Conservation (phyloP, 2,329 filamentous ascomycete species). For the Paraphaeosphaeria sporulosa region DNA sequence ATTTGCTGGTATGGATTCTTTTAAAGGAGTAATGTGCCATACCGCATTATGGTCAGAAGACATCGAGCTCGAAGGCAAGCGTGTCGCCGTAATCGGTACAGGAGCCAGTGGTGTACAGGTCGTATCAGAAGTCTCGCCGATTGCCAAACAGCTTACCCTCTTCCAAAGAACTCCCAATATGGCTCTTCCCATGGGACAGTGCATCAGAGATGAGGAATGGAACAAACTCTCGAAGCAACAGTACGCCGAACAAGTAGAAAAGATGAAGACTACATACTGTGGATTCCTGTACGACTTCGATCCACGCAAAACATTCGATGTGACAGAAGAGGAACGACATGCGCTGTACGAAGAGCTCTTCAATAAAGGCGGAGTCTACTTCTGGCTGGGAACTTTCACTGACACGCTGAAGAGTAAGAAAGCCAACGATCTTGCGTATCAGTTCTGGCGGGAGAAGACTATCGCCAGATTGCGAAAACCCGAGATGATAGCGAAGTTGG, state of each 20-base stretch:
- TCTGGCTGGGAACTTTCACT: not conserved
- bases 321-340: slow-evolving; percentile 46
- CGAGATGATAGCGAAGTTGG: slow-evolving; percentile 38
- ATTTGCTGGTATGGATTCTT: slow-evolving; percentile 63
- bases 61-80: slow-evolving; percentile 62
- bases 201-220: slow-evolving; percentile 16
- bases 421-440: not conserved
- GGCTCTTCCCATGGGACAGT: slow-evolving; percentile 62
- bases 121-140: slow-evolving; percentile 62
- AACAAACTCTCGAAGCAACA: slow-evolving; percentile 6
- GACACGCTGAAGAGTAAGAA: not conserved
- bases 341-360: slow-evolving; percentile 48
- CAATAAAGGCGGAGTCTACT: slow-evolving; percentile 31
- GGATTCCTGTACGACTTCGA: slow-evolving; percentile 65
- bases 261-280: slow-evolving; percentile 14
- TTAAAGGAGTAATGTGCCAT: slow-evolving; percentile 64
- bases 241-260: slow-evolving; percentile 23
- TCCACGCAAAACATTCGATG: slow-evolving; percentile 54
- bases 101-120: slow-evolving; percentile 69
- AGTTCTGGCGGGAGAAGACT: not conserved
- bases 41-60: slow-evolving; percentile 64
- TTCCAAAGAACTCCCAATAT: slow-evolving; percentile 71
- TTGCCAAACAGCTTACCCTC: slow-evolving; percentile 60
- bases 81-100: slow-evolving; percentile 66
- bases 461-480: not conserved